Evolutionary conservation across 2,329 filamentous ascomycete species (phyloP).

Genomic region (Aspergillus quadricinctus): DNA sequence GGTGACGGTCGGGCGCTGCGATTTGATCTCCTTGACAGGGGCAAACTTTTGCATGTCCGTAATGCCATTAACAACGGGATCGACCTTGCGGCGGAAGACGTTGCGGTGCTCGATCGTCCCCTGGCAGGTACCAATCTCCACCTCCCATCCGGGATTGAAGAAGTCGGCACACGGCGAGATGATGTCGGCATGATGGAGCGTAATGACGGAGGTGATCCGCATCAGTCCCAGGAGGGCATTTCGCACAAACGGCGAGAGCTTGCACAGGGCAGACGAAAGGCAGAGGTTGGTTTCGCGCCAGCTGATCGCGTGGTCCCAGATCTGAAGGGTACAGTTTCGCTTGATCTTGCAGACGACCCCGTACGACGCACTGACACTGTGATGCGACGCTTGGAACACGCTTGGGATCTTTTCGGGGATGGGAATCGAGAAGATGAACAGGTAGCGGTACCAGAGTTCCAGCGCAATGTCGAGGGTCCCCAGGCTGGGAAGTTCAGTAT

Average conservation of each 20-base stretch:
- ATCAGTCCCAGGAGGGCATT: slow-evolving; percentile 47
- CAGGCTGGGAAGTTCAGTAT: slow-evolving; percentile 37
- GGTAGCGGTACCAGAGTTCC: slow-evolving; percentile 41
- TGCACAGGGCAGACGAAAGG: slow-evolving; percentile 48
- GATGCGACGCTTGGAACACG: slow-evolving; percentile 62
- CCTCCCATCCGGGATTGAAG: slow-evolving; percentile 62
- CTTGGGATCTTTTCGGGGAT: slow-evolving; percentile 54
- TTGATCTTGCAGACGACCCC: slow-evolving; percentile 60
- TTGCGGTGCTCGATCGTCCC: slow-evolving; percentile 55
- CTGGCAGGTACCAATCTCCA: slow-evolving; percentile 57
- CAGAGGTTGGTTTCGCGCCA: slow-evolving; percentile 55
- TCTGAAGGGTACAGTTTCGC: slow-evolving; percentile 55
- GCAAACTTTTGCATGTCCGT: slow-evolving; percentile 61
- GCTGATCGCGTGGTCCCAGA: slow-evolving; percentile 62
- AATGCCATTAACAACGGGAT: slow-evolving; percentile 63
- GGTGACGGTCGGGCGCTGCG: slow-evolving; percentile 57
- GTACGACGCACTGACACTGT: slow-evolving; percentile 58
- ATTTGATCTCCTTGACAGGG: slow-evolving; percentile 56
- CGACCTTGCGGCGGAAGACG: slow-evolving; percentile 56
- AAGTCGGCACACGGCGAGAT: slow-evolving; percentile 56
- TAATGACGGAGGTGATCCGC: slow-evolving; percentile 45
- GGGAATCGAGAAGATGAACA: slow-evolving; percentile 55
- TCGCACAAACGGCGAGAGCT: slow-evolving; percentile 47
- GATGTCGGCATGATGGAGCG: slow-evolving; percentile 55
- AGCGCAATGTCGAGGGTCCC: slow-evolving; percentile 34